A percentile compares a stretch with the other conserved stretches of the same genome.
These are phyloP conservation scores for Bombardia bombarda DNA, from an alignment of 495 filamentous ascomycete genomes.

Conservation along the genomic window DNA sequence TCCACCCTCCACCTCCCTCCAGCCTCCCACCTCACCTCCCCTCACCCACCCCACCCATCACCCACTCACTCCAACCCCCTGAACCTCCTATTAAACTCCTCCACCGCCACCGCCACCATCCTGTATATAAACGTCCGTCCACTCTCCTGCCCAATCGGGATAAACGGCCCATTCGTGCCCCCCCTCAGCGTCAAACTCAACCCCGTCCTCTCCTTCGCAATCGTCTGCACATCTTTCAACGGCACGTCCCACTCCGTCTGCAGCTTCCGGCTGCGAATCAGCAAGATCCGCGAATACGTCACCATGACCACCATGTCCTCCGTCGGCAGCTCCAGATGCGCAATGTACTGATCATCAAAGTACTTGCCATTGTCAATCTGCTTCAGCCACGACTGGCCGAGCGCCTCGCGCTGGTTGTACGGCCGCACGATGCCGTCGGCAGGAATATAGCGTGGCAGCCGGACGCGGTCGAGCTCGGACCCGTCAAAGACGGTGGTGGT, in stretches of 20 bases:
- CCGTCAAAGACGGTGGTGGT: conserved; percentile 97
- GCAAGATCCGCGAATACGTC: conserved; percentile 85
- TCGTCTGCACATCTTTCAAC: conserved; percentile 92
- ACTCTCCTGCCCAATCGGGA: conserved; percentile 85
- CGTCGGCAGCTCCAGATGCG: conserved; percentile 82
- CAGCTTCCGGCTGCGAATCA: conserved; percentile 76
- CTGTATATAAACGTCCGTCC: conserved; percentile 76
- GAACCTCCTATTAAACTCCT: conserved; percentile 50
- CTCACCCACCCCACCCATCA: background rate
- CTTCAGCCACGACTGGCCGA: conserved; percentile 98
- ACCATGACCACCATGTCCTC: conserved; percentile 93
- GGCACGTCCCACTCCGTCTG: conserved; percentile 91
- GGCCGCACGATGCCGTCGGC: conserved; percentile 89
- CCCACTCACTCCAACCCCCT: conserved; percentile 28
- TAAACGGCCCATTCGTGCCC: conserved; percentile 87
- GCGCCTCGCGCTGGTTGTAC: conserved; percentile 90
- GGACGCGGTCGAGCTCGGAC: conserved; percentile 87
- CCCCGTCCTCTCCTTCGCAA: conserved; percentile 91
- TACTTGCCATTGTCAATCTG: conserved; percentile 93
- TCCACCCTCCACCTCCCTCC: background rate
- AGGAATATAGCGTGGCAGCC: conserved; percentile 83
- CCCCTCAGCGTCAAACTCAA: conserved; percentile 83
- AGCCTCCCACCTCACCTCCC: background rate
- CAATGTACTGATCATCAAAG: conserved; percentile 96
- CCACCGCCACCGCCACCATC: conserved; percentile 49